Evolutionary conservation across 2,329 filamentous ascomycete genomes (phyloP).

Genomic region (Trichoderma sp.): DNA sequence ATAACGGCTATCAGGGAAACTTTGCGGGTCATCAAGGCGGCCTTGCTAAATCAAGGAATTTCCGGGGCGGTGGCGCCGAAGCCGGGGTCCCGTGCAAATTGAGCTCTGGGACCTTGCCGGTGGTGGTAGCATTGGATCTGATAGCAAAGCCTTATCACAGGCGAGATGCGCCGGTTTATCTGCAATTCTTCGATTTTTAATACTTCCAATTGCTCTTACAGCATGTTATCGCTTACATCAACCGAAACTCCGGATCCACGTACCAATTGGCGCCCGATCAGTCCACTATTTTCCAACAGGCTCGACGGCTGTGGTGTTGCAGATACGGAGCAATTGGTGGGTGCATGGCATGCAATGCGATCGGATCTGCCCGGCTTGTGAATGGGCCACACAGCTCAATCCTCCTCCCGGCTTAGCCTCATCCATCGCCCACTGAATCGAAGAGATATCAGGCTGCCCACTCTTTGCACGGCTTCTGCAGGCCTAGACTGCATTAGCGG

Average conservation of each 20-base stretch:
- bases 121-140: too few relatives aligned
- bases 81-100: constrained; percentile 20
- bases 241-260: background rate
- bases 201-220: constrained; percentile 8
- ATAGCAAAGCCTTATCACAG: background rate
- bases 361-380: constrained; percentile 16
- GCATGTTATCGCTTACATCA: background rate
- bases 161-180: constrained; percentile 4
- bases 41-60: constrained; percentile 29
- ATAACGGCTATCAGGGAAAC: constrained; percentile 26
- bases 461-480: constrained; percentile 20
- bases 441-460: background rate
- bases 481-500: constrained; percentile 15
- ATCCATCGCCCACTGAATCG: constrained; percentile 4
- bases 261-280: background rate
- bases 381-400: constrained; percentile 4
- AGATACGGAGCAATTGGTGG: background rate
- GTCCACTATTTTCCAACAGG: background rate
- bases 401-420: constrained; percentile 13
- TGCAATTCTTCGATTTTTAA: background rate
- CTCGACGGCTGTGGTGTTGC: background rate
- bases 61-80: constrained; percentile 27
- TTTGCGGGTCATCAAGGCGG: constrained; percentile 22
- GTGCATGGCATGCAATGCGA: background rate
- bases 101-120: constrained; percentile 5